Percentiles rank a stretch among this genome's conserved stretches.
phyloP scores from a whole-genome alignment of 2,329 filamentous ascomycete species.

The Lachnellula subtilissima region DNA sequence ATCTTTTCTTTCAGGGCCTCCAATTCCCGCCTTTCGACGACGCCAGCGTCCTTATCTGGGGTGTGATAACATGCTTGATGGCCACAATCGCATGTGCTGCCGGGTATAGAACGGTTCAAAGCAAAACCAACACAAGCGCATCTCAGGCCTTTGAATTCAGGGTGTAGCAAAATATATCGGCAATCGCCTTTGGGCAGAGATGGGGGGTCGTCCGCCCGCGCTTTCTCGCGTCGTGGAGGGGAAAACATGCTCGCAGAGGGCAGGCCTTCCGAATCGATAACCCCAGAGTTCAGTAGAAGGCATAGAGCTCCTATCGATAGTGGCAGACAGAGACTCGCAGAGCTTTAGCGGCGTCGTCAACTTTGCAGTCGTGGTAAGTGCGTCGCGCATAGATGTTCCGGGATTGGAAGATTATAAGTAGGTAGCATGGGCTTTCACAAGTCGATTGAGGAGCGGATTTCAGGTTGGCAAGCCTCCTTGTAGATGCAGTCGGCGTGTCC shows the following conservation, averaged over 20 bases:
- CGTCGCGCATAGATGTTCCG: conserved; percentile 1
- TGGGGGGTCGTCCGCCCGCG: conserved; percentile 36
- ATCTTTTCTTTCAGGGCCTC: conserved; percentile 45
- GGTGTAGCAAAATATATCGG: conserved; percentile 53
- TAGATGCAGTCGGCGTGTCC: not conserved
- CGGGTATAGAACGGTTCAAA: conserved; percentile 48
- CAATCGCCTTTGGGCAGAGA: conserved; percentile 54
- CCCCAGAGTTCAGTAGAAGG: conserved; percentile 21
- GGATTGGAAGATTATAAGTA: not conserved
- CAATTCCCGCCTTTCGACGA: conserved; percentile 43
- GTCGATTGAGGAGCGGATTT: not conserved
- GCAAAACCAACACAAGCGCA: conserved; percentile 56
- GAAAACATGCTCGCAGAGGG: conserved; percentile 24
- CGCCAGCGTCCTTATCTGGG: conserved; percentile 39
- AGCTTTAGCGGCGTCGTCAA: not conserved
- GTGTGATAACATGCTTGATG: conserved; percentile 57
- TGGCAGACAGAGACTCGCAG: conserved; percentile 2
- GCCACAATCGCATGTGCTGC: conserved; percentile 53
- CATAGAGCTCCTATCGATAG: conserved; percentile 19
- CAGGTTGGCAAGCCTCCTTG: not conserved
- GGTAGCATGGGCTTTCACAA: not conserved
- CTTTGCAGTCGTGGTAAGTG: not conserved
- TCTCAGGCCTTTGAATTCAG: conserved; percentile 52
- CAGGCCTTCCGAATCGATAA: conserved; percentile 18
- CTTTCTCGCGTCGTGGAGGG: conserved; percentile 28